Evolutionary conservation across 1,284 basidiomycete genomes (phyloP).

Genomic region (Pisolithus thermaeus): DNA sequence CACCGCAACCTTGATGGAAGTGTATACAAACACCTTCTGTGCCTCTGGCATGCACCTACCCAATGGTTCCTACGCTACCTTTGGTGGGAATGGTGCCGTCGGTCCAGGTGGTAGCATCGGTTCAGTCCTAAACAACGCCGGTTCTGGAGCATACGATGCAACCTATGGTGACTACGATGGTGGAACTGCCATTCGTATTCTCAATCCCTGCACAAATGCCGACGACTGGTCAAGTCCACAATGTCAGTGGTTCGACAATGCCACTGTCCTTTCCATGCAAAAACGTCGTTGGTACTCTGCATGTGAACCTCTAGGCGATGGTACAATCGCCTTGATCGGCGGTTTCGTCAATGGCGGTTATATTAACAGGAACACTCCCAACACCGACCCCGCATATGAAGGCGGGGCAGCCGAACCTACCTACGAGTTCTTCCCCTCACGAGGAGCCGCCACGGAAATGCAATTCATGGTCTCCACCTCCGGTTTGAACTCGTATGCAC

Average conservation of each 20-base stretch:
- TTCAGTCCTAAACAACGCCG: conserved; percentile 39
- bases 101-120: conserved; percentile 66
- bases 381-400: conserved; percentile 56
- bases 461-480: conserved; percentile 38
- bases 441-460: conserved; percentile 55
- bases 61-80: conserved; percentile 57
- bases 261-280: conserved; percentile 65
- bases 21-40: conserved; percentile 80
- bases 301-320: conserved; percentile 69
- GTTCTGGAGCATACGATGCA: conserved; percentile 49
- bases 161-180: conserved; percentile 66
- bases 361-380: conserved; percentile 79
- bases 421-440: conserved; percentile 80
- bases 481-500: conserved; percentile 54
- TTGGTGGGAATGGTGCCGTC: conserved; percentile 76
- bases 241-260: conserved; percentile 80
- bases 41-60: conserved; percentile 69
- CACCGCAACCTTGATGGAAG: conserved; percentile 56
- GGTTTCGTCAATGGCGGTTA: conserved; percentile 85
- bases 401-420: conserved; percentile 64
- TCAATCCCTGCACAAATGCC: conserved; percentile 65
- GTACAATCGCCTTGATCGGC: conserved; percentile 67
- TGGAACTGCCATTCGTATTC: conserved; percentile 60
- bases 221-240: conserved; percentile 42
- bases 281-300: conserved; percentile 84